These are phyloP conservation scores for Phaffia rhodozyma DNA, from an alignment of 1,284 basidiomycete genomes.

Conservation along the genomic window DNA sequence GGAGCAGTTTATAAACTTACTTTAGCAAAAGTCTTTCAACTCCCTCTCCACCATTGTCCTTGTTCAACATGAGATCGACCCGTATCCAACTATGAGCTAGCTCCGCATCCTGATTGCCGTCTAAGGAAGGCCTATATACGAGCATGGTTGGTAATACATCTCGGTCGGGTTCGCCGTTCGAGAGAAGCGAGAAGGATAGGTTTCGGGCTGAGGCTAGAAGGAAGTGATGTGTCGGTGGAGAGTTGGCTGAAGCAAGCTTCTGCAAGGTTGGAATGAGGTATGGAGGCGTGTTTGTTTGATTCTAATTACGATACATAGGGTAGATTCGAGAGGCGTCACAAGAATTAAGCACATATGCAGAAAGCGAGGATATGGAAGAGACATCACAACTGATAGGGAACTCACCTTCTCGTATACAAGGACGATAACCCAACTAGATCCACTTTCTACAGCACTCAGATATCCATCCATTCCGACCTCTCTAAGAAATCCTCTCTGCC, in stretches of 20 bases:
- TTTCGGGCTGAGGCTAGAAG: constrained; percentile 10
- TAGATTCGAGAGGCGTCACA: neutral
- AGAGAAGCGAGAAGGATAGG: constrained; percentile 6
- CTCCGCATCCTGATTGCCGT: neutral
- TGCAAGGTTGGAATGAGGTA: constrained; percentile 9
- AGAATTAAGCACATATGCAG: neutral
- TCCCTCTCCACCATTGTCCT: neutral
- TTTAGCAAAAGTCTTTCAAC: neutral
- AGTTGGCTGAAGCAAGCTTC: constrained; percentile 5
- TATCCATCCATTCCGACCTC: constrained; percentile 15
- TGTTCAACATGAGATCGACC: constrained; percentile 8
- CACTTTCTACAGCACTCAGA: constrained; percentile 13
- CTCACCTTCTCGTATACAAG: constrained; percentile 14
- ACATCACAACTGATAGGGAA: neutral
- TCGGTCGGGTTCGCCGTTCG: constrained; percentile 6
- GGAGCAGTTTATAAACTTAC: neutral
- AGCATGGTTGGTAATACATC: constrained; percentile 16
- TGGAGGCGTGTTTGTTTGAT: neutral
- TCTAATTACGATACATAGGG: too few relatives aligned
- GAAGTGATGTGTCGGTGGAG: constrained; percentile 13
- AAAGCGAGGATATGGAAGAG: neutral
- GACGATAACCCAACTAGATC: constrained; percentile 8
- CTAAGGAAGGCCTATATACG: constrained; percentile 1
- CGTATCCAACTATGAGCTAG: constrained; percentile 8
- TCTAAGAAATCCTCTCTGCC: constrained; percentile 8